These are phyloP conservation scores for Zostera marina DNA, from an alignment of 116 monocot genomes.

Conservation along the genomic window DNA sequence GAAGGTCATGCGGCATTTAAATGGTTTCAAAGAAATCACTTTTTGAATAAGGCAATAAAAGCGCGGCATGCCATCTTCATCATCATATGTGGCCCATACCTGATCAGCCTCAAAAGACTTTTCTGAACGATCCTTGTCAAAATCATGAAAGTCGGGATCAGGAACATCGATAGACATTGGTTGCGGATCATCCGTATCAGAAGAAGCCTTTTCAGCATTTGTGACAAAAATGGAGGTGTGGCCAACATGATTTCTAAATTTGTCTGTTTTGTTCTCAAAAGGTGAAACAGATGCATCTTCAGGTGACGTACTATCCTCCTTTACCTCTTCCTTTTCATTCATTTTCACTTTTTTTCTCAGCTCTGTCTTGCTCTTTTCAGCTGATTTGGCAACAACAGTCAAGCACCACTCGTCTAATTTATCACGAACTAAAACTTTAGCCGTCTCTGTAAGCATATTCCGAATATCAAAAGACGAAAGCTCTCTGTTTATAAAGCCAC, in stretches of 20 bases:
- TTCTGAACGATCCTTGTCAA: conserved; percentile 67
- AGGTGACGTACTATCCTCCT: background rate
- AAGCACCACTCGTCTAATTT: conserved; percentile 43
- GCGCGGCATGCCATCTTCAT: conserved; percentile 97
- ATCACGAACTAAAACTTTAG: conserved; percentile 25
- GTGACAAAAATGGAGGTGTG: background rate
- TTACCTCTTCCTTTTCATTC: conserved; percentile 9
- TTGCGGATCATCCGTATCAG: conserved; percentile 8
- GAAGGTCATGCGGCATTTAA: conserved; percentile 58
- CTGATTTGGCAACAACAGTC: conserved; percentile 18
- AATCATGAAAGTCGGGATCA: conserved; percentile 91
- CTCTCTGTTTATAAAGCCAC: conserved; percentile 17
- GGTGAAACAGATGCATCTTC: conserved; percentile 2
- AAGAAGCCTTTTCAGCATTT: conserved; percentile 6
- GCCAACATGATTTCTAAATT: background rate
- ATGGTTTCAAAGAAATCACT: conserved; percentile 62
- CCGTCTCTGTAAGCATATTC: conserved; percentile 34
- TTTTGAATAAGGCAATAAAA: conserved; percentile 75
- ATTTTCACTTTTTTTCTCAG: conserved; percentile 17
- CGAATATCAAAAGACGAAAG: conserved; percentile 24
- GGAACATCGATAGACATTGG: conserved; percentile 63
- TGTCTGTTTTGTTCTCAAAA: conserved; percentile 11
- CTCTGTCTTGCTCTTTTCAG: conserved; percentile 19
- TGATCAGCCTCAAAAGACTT: conserved; percentile 50
- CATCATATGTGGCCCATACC: conserved; percentile 93